Percentiles rank a stretch among this genome's conserved stretches.
Evolutionary conservation across 2,329 filamentous ascomycete genomes (phyloP).

Genomic region (Sporothrix pallida): DNA sequence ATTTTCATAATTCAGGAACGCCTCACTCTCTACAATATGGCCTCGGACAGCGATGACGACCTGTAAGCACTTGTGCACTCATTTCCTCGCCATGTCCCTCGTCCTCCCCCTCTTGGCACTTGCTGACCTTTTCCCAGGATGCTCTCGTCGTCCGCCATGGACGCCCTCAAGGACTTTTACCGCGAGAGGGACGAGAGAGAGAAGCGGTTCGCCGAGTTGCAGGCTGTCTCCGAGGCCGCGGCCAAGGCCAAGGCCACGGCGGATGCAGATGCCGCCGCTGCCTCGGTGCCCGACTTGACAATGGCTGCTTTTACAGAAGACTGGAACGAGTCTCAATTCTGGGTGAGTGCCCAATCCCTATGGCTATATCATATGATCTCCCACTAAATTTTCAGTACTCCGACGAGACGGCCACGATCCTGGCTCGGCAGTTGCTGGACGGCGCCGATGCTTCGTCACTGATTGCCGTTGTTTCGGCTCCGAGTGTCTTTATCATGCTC

Average conservation of each 20-base stretch:
- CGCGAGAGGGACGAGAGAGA: slow-evolving; percentile 70
- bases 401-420: slow-evolving; percentile 68
- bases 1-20: too few species aligned
- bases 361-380: background rate
- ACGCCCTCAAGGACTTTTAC: slow-evolving; percentile 75
- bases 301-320: slow-evolving; percentile 80
- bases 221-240: slow-evolving; percentile 63
- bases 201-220: slow-evolving; percentile 71
- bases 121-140: slow-evolving; percentile 49
- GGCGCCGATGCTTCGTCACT: slow-evolving; percentile 59
- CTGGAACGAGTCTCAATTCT: slow-evolving; percentile 85
- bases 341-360: slow-evolving; percentile 57
- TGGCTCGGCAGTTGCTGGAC: slow-evolving; percentile 70
- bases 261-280: slow-evolving; percentile 44
- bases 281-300: slow-evolving; percentile 54
- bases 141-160: slow-evolving; percentile 70
- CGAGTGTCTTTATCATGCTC: slow-evolving; percentile 77
- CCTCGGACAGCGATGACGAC: slow-evolving; percentile 52
- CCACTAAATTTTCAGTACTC: slow-evolving; percentile 60
- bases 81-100: background rate
- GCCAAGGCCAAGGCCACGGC: slow-evolving; percentile 34
- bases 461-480: slow-evolving; percentile 74
- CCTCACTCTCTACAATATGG: background rate
- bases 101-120: background rate
- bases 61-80: slow-evolving; percentile 45